Evolutionary conservation across 176 grass and related monocot genomes (phyloP).

Genomic region (Guadua angustifolia): DNA sequence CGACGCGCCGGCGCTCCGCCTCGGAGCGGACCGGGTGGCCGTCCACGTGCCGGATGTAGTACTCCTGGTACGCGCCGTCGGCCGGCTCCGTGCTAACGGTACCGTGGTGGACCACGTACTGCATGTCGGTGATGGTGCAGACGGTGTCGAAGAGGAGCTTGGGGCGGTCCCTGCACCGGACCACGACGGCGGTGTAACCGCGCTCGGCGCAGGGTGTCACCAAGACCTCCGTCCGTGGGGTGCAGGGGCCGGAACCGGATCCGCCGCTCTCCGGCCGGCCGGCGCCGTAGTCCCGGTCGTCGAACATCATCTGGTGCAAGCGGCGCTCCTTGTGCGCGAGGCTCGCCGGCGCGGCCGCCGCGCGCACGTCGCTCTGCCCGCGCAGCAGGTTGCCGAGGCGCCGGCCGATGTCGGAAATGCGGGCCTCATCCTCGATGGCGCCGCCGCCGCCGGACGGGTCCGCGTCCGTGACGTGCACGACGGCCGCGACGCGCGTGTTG

Average conservation of each 20-base stretch:
- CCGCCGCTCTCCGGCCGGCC: not conserved
- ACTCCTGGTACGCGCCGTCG: conserved; percentile 85
- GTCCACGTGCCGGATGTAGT: conserved; percentile 80
- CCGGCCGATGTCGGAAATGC: conserved; percentile 54
- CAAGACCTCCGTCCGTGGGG: conserved; percentile 51
- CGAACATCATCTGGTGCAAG: conserved; percentile 92
- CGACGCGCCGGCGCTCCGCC: conserved; percentile 60
- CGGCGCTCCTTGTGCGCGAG: conserved; percentile 71
- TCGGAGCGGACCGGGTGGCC: conserved; percentile 60
- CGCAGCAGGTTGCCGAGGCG: conserved; percentile 66
- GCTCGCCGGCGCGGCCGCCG: conserved; percentile 13
- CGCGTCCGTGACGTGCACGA: conserved; percentile 68
- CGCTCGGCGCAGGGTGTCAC: conserved; percentile 67
- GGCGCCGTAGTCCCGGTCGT: conserved; percentile 47
- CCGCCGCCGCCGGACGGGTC: not conserved
- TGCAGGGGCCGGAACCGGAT: not conserved
- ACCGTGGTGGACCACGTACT: conserved; percentile 81
- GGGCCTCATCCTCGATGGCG: conserved; percentile 51
- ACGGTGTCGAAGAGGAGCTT: conserved; percentile 94
- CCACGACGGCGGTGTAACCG: conserved; percentile 71
- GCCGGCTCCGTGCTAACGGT: conserved; percentile 46
- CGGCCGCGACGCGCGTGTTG: conserved; percentile 75
- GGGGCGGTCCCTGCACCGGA: conserved; percentile 67
- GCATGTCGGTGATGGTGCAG: conserved; percentile 92
- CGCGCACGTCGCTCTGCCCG: conserved; percentile 36